phyloP scores from a whole-genome alignment of 192 early-diverging fungal species.

The Glomus cerebriforme region DNA sequence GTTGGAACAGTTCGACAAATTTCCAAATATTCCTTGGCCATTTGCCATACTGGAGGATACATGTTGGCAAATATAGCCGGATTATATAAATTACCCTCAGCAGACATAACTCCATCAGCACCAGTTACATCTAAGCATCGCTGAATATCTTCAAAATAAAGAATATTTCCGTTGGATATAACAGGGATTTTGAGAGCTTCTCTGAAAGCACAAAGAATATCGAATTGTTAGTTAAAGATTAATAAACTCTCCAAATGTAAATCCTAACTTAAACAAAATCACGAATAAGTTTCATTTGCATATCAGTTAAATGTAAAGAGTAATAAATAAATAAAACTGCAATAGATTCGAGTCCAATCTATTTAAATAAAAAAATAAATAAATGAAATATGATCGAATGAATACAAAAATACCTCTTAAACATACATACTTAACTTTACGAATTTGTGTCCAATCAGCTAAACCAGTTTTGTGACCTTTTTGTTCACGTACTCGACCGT shows the following conservation, averaged over 20 bases:
- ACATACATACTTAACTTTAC: conserved; percentile 77
- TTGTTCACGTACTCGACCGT: conserved; percentile 94
- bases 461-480: conserved; percentile 96
- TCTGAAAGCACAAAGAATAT: background rate
- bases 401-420: background rate
- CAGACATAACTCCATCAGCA: conserved; percentile 94
- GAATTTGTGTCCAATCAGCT: conserved; percentile 95
- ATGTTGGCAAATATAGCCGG: conserved; percentile 78
- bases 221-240: background rate
- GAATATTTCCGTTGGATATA: conserved; percentile 97
- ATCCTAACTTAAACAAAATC: too few species aligned
- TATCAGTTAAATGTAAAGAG: too few species aligned
- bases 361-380: background rate
- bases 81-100: conserved; percentile 85
- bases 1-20: conserved; percentile 75
- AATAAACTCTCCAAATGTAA: background rate
- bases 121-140: conserved; percentile 82
- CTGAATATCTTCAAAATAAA: conserved; percentile 89
- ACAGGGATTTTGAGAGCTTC: conserved; percentile 71
- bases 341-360: too few species aligned
- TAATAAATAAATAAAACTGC: too few species aligned
- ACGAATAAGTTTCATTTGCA: too few species aligned
- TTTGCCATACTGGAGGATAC: conserved; percentile 68
- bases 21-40: conserved; percentile 88
- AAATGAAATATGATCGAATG: background rate